These are phyloP conservation scores for Populus tremula DNA, from an alignment of 345 rosid species.

Conservation along the genomic window DNA sequence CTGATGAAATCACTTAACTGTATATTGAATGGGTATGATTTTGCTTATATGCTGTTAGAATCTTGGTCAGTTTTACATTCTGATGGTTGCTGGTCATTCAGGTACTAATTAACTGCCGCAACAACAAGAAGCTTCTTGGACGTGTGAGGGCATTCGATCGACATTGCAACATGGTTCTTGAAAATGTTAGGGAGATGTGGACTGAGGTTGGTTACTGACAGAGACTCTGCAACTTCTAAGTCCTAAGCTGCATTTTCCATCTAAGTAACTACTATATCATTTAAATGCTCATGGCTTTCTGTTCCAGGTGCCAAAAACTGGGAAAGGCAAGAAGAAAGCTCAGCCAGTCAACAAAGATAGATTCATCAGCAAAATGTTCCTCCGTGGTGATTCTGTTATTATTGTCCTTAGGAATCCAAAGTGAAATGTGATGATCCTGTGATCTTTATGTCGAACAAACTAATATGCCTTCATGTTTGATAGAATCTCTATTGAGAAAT, in stretches of 20 bases:
- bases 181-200: slow-evolving; percentile 99
- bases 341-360: slow-evolving; percentile 89
- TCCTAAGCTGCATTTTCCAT: too few species aligned
- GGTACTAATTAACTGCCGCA: slow-evolving; percentile 90
- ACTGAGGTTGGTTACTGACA: slow-evolving; percentile 62
- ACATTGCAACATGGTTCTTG: slow-evolving; percentile 99
- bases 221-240: slow-evolving; percentile 17
- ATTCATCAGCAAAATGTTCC: slow-evolving; percentile 97
- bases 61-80: not conserved
- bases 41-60: not conserved
- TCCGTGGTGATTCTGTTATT: slow-evolving; percentile 95
- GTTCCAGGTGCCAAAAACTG: slow-evolving; percentile 79
- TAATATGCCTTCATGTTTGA: not conserved
- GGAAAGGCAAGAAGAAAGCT: slow-evolving; percentile 98
- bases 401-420: slow-evolving; percentile 96
- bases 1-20: slow-evolving; percentile 14
- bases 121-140: slow-evolving; percentile 84
- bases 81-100: slow-evolving; percentile 13
- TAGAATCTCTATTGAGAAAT: not conserved
- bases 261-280: not conserved
- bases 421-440: slow-evolving; percentile 25
- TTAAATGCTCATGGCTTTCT: not conserved
- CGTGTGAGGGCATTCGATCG: slow-evolving; percentile 95
- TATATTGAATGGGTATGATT: not conserved
- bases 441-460: not conserved